Base-by-base conservation (phyloP, 2,329 filamentous ascomycete species). In the Cytospora leucostoma region DNA sequence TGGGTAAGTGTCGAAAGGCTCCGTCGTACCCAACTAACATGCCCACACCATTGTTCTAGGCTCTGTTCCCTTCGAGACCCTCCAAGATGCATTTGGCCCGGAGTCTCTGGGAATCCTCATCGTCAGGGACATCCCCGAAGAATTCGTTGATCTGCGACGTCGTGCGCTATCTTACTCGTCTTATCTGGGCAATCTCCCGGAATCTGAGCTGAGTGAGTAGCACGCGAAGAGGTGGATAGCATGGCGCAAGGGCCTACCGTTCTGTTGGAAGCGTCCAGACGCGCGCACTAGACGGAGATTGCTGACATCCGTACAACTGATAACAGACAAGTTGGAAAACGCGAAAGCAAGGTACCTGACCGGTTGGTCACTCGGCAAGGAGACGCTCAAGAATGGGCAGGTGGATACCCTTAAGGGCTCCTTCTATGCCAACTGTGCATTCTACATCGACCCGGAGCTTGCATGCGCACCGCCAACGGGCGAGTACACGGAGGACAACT, bases 81-180 rank as follows among this genome's bases (percentile, higher is more conserved):
- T 95, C 12, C 85, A 91, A 70, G 77, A 89, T 69, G 95, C 95
- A 0, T 98, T 99, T 73, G 95, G 95, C 0, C 92, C 93, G 1
- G 87, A 91, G 33, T 97, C 93, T 2, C 81, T 98, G 13, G 95
- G 95, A 0, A 97, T 99, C 59, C 88, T 99, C 61, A 80, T 98
- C n/a, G 93, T 99, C 55, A 92, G 90, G 73, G 91, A 93, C 73
- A 85, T 98, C 0, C 91, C 93, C 0, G 67, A 82, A 7, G 80
- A 86, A 59, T 99, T 96, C 70, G 76, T 83, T 15, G 77, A 83
- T n/a, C 79, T 97, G 51, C 86, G 95, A 65, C 84, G 84, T 64
- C 84, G 84, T 65, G 84, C 96, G 2, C 82, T 99, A 7, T 95
- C 92, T 0, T 95, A 95, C 73, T 88, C 93, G 4, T 96, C 92